Evolutionary conservation across 75 land plant species (phyloP).

Genomic region (Sequoia sempervirens): DNA sequence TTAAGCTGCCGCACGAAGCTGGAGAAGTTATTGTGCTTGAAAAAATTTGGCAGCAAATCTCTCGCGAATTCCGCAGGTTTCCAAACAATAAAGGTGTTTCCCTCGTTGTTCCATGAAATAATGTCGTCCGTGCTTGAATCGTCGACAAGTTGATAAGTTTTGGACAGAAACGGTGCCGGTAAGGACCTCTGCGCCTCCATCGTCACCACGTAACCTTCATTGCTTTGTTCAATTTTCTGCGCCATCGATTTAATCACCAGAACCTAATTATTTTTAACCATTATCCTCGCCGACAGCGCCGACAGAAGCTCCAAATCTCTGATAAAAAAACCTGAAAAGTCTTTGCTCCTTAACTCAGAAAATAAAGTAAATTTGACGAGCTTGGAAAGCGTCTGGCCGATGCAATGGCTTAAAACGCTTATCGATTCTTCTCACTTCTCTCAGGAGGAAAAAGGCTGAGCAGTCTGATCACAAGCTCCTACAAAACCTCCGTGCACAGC

Average conservation of each 20-base stretch:
- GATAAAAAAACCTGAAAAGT: not conserved
- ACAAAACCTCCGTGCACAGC: not conserved
- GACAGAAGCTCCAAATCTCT: not conserved
- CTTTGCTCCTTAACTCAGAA: not conserved
- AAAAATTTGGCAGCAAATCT: slow-evolving; percentile 63
- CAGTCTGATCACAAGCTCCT: not conserved
- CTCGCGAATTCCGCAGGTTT: slow-evolving; percentile 63
- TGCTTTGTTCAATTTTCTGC: not conserved
- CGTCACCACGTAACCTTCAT: not conserved
- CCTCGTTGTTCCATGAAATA: slow-evolving; percentile 56
- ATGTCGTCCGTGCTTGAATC: slow-evolving; percentile 57
- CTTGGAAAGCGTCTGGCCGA: not conserved
- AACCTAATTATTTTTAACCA: not conserved
- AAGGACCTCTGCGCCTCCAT: slow-evolving; percentile 29
- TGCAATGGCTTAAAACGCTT: not conserved
- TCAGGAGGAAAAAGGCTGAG: not conserved
- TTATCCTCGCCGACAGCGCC: not conserved
- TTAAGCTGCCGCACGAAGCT: slow-evolving; percentile 78
- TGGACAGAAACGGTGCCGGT: slow-evolving; percentile 72
- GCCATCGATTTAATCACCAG: not conserved
- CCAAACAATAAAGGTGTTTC: slow-evolving; percentile 63
- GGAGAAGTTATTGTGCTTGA: slow-evolving; percentile 86
- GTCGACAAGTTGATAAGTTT: slow-evolving; percentile 71
- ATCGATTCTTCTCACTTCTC: not conserved
- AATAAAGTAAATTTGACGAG: not conserved